A percentile compares a stretch with the other conserved stretches of the same genome.
These are phyloP conservation scores for Nematodospora valgi DNA, from an alignment of 805 yeast species.

Conservation along the genomic window DNA sequence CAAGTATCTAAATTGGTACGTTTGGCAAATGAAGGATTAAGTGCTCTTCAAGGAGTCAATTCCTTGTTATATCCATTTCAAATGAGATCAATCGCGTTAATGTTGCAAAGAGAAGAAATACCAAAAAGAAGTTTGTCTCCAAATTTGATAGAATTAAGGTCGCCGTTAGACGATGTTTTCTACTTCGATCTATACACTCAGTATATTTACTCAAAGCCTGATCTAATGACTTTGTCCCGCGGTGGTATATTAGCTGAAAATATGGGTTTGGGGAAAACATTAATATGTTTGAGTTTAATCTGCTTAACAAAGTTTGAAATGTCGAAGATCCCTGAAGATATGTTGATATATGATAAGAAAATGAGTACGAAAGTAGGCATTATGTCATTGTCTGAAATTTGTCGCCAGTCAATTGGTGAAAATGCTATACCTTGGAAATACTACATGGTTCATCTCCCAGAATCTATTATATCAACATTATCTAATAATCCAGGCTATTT, in stretches of 20 bases:
- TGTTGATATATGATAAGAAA: slow-evolving; percentile 9
- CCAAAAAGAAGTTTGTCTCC: slow-evolving; percentile 33
- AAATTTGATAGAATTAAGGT: slow-evolving; percentile 22
- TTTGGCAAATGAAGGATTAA: slow-evolving; percentile 14
- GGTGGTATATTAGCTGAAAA: slow-evolving; percentile 67
- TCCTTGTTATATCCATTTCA: slow-evolving; percentile 57
- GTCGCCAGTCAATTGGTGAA: slow-evolving; percentile 40
- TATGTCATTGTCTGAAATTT: slow-evolving; percentile 31
- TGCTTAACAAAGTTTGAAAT: slow-evolving; percentile 53
- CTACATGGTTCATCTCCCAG: slow-evolving; percentile 43
- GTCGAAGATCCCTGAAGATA: slow-evolving; percentile 40
- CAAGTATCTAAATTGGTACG: slow-evolving; percentile 15
- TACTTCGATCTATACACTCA: slow-evolving; percentile 35
- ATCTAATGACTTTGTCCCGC: slow-evolving; percentile 44
- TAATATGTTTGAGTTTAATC: slow-evolving; percentile 55
- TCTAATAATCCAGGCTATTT: slow-evolving; percentile 44
- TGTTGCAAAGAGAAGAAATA: slow-evolving; percentile 51
- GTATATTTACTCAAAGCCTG: slow-evolving; percentile 34
- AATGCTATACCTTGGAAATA: slow-evolving; percentile 59
- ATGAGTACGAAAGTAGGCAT: background rate
- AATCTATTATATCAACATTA: slow-evolving; percentile 34
- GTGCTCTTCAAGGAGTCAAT: slow-evolving; percentile 38
- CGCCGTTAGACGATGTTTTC: slow-evolving; percentile 12
- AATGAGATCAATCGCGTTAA: slow-evolving; percentile 54
- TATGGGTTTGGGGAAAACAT: slow-evolving; percentile 67